These are phyloP conservation scores for Chytriomyces sp. DNA, from an alignment of 192 early-diverging fungal genomes.

Conservation along the genomic window DNA sequence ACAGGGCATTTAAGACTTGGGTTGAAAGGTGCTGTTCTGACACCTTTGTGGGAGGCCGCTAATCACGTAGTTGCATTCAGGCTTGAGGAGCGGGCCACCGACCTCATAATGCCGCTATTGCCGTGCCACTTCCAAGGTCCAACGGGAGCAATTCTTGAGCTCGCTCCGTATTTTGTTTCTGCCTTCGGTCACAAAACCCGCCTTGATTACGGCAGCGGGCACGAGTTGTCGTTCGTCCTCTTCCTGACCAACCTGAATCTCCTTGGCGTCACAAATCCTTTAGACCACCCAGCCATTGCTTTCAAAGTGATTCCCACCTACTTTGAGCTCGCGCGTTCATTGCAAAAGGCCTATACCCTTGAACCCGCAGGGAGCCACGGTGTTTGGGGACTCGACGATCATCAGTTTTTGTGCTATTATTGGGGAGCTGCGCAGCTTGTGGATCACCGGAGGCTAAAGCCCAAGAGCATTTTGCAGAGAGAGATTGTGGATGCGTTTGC, in stretches of 20 bases:
- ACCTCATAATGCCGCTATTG: not conserved
- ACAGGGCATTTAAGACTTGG: constrained; percentile 87
- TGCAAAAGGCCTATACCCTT: constrained; percentile 82
- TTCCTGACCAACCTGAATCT: constrained; percentile 79
- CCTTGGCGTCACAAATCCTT: constrained; percentile 58
- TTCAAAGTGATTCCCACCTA: constrained; percentile 77
- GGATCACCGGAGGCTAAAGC: constrained; percentile 69
- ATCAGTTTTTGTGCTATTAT: constrained; percentile 92
- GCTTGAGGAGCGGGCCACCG: not conserved
- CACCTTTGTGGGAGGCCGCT: not conserved
- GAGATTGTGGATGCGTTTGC: constrained; percentile 63
- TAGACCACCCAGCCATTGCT: constrained; percentile 76
- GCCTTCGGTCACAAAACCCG: constrained; percentile 86
- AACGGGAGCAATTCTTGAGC: constrained; percentile 63
- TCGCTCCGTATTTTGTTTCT: constrained; percentile 69
- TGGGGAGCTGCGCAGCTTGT: constrained; percentile 91
- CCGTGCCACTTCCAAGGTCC: not conserved
- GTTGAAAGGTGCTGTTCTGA: constrained; percentile 57
- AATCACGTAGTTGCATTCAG: not conserved
- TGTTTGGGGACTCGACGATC: constrained; percentile 94
- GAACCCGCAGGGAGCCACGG: constrained; percentile 98
- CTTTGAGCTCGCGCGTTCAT: constrained; percentile 71
- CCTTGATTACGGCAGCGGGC: constrained; percentile 97
- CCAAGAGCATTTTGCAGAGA: constrained; percentile 68
- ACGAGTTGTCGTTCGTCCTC: constrained; percentile 86